These are phyloP conservation scores for Plantago major DNA, from an alignment of 257 asterid genomes.

Conservation along the genomic window DNA sequence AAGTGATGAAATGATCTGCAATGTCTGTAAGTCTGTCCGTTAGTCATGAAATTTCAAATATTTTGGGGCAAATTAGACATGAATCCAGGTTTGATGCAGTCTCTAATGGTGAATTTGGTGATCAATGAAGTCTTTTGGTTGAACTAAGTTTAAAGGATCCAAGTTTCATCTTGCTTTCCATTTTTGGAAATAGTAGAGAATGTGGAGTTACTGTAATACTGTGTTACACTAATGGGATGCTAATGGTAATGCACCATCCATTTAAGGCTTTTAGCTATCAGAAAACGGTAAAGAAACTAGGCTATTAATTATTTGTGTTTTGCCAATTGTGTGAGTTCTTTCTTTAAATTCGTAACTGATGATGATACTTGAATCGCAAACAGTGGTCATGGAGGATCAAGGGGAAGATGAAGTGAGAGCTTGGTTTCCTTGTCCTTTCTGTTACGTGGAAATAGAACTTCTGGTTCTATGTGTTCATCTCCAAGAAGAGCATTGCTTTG, in stretches of 20 bases:
- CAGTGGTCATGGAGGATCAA: conserved; percentile 41
- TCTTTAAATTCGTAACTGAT: neutral
- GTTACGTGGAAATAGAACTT: conserved; percentile 68
- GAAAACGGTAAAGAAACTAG: no score
- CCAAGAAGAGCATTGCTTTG: conserved; percentile 79
- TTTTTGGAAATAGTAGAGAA: conserved; percentile 7
- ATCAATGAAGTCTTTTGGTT: no score
- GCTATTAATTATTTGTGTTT: no score
- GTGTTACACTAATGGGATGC: neutral
- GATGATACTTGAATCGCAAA: conserved; percentile 15
- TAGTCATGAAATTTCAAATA: no score
- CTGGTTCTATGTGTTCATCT: conserved; percentile 59
- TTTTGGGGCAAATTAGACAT: no score
- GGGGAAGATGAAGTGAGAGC: conserved; percentile 58
- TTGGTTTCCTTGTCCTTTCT: conserved; percentile 91
- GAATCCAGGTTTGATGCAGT: no score
- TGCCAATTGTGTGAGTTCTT: no score
- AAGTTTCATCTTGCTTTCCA: neutral
- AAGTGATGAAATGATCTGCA: no score
- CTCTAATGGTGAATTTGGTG: no score
- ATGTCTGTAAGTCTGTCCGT: no score
- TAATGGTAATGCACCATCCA: neutral
- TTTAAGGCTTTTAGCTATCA: neutral
- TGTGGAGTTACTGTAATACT: conserved; percentile 11
- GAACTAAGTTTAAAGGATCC: no score